These are phyloP conservation scores for Sporothrix protearum DNA, from an alignment of 2,329 filamentous ascomycete genomes.

Conservation along the genomic window DNA sequence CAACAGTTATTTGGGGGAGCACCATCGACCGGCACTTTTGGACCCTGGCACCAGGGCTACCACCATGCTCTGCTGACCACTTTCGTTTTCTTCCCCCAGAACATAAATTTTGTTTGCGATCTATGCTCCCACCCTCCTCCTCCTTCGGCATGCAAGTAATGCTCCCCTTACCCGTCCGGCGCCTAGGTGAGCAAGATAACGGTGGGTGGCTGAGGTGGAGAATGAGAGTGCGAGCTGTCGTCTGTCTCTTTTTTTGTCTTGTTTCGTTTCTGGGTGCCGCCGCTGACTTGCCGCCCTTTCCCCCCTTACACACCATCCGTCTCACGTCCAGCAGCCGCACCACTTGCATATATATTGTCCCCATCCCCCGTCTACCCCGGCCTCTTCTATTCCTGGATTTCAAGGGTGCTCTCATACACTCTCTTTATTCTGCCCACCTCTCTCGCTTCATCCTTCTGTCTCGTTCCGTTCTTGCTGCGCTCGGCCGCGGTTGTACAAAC, in stretches of 20 bases:
- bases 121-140: not conserved
- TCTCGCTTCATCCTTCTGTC: slow-evolving; percentile 10
- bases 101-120: not conserved
- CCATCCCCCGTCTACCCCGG: not conserved
- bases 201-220: not conserved
- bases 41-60: not conserved
- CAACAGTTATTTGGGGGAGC: not conserved
- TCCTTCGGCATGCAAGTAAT: not conserved
- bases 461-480: not conserved
- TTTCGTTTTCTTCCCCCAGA: not conserved
- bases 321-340: slow-evolving; percentile 1
- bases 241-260: not conserved
- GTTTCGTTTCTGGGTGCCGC: not conserved
- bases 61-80: not conserved
- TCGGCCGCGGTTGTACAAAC: not conserved
- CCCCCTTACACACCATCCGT: not conserved
- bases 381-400: not conserved
- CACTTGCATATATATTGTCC: slow-evolving; percentile 13
- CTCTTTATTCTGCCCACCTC: not conserved
- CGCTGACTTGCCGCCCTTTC: not conserved
- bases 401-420: not conserved
- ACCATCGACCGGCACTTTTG: slow-evolving; percentile 13
- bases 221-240: not conserved
- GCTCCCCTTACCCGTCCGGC: not conserved
- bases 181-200: not conserved